Percentiles rank a stretch among this genome's conserved stretches.
phyloP scores from a whole-genome alignment of 2,329 filamentous ascomycete genomes.

The Botryosphaeria dothidea region DNA sequence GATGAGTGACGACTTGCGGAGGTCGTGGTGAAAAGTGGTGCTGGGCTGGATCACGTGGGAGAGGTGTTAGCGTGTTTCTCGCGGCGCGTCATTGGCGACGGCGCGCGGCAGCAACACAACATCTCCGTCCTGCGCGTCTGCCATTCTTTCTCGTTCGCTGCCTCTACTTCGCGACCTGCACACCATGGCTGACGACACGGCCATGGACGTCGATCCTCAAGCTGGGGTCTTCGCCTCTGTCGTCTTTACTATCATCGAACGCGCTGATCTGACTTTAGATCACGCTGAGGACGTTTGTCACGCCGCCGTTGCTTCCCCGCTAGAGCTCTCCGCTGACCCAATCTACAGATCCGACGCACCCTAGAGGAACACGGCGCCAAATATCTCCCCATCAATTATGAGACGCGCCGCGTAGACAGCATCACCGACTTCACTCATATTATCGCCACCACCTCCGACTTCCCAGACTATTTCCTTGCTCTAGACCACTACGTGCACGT shows the following conservation, averaged over 20 bases:
- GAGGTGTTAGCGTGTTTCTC: neutral
- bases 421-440: constrained; percentile 61
- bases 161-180: neutral
- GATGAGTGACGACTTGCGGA: too few species aligned
- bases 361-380: constrained; percentile 53
- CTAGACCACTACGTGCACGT: constrained; percentile 79
- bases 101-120: neutral
- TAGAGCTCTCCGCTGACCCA: constrained; percentile 25
- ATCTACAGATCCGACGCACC: constrained; percentile 45
- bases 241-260: constrained; percentile 47
- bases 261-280: constrained; percentile 34
- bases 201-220: constrained; percentile 25
- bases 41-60: neutral
- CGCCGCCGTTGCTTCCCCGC: neutral
- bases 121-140: neutral
- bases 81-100: constrained; percentile 1
- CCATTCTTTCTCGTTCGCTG: neutral
- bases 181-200: constrained; percentile 7
- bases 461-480: constrained; percentile 78
- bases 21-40: neutral
- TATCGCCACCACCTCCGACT: constrained; percentile 80
- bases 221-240: constrained; percentile 38
- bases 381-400: constrained; percentile 41
- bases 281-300: constrained; percentile 29
- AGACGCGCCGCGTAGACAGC: constrained; percentile 41